phyloP scores from a whole-genome alignment of 2,329 filamentous ascomycete species.

The Sordariomycetes sp. region DNA sequence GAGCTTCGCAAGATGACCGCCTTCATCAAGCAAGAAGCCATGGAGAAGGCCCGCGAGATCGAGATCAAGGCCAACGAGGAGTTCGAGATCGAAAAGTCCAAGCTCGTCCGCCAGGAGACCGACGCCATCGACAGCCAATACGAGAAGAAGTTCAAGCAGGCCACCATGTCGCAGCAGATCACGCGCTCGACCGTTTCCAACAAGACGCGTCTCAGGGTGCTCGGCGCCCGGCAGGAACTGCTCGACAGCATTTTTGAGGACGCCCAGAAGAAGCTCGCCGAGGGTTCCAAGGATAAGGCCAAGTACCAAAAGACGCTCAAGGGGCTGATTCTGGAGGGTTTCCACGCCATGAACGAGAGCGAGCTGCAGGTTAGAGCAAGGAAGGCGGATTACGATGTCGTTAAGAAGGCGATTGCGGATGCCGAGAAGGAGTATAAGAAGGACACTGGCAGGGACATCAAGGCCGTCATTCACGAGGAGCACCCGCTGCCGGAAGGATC shows the following conservation, averaged over 20 bases:
- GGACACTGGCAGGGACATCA: slow-evolving; percentile 59
- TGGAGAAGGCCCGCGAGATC: slow-evolving; percentile 95
- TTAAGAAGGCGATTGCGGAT: slow-evolving; percentile 69
- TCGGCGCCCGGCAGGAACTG: slow-evolving; percentile 80
- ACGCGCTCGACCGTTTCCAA: slow-evolving; percentile 93
- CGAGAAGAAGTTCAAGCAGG: slow-evolving; percentile 99
- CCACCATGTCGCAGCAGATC: slow-evolving; percentile 97
- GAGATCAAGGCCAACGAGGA: slow-evolving; percentile 98
- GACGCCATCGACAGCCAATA: slow-evolving; percentile 85
- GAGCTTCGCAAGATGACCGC: slow-evolving; percentile 99
- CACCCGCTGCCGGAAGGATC: slow-evolving; percentile 71
- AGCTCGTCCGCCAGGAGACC: slow-evolving; percentile 93
- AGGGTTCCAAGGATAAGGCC: slow-evolving; percentile 55
- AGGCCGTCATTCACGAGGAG: slow-evolving; percentile 66
- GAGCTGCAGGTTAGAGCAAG: slow-evolving; percentile 66
- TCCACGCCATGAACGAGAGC: slow-evolving; percentile 79
- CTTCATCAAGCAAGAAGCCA: slow-evolving; percentile 98
- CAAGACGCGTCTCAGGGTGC: slow-evolving; percentile 85
- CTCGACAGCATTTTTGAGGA: slow-evolving; percentile 84
- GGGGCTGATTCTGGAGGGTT: slow-evolving; percentile 77
- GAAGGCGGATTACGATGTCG: slow-evolving; percentile 67
- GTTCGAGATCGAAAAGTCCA: slow-evolving; percentile 98
- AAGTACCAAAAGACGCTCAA: slow-evolving; percentile 73
- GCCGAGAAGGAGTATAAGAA: slow-evolving; percentile 81
- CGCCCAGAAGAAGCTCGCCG: slow-evolving; percentile 61